A percentile compares a stretch with the other conserved stretches of the same genome.
phyloP scores from a whole-genome alignment of 1,284 basidiomycete species.

The Anthracocystis walkeri region DNA sequence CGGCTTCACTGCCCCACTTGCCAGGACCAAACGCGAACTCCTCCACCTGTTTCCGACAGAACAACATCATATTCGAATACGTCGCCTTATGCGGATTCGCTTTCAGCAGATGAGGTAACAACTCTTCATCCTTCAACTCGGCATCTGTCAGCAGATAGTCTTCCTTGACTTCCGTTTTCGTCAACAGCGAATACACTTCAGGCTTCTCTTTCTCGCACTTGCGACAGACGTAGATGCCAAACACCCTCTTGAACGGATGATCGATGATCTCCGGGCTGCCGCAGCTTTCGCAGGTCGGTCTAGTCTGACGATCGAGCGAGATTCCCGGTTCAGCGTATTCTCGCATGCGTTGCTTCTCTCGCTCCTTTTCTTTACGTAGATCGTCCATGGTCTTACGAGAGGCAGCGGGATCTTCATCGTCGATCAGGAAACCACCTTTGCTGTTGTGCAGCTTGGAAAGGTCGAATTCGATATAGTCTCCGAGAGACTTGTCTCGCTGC shows the following conservation, averaged over 20 bases:
- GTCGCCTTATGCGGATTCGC: slow-evolving; percentile 97
- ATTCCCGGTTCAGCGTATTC: slow-evolving; percentile 62
- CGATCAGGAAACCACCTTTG: slow-evolving; percentile 68
- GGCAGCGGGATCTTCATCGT: slow-evolving; percentile 48
- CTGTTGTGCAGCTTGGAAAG: slow-evolving; percentile 66
- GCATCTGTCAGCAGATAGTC: slow-evolving; percentile 84
- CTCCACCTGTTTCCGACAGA: slow-evolving; percentile 92
- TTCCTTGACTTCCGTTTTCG: slow-evolving; percentile 98
- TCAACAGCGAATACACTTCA: slow-evolving; percentile 92
- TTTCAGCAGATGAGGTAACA: slow-evolving; percentile 92
- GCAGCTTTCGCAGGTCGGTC: slow-evolving; percentile 60
- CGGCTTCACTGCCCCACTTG: slow-evolving; percentile 96
- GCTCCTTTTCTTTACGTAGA: slow-evolving; percentile 61
- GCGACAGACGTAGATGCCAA: slow-evolving; percentile 81
- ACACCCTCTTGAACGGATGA: slow-evolving; percentile 59
- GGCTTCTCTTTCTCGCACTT: slow-evolving; percentile 80
- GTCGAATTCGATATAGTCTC: slow-evolving; percentile 69
- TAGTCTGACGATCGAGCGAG: slow-evolving; percentile 56
- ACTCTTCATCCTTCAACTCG: slow-evolving; percentile 90
- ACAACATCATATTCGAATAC: slow-evolving; percentile 99
- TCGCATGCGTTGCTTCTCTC: slow-evolving; percentile 60
- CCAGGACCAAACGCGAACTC: slow-evolving; percentile 86
- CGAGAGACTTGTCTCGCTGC: slow-evolving; percentile 62
- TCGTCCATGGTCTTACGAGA: slow-evolving; percentile 60
- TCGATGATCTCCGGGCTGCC: slow-evolving; percentile 59